A percentile compares a stretch with the other conserved stretches of the same genome.
These are phyloP conservation scores for Leccinum solheimii DNA, from an alignment of 1,284 basidiomycete genomes.

Conservation along the genomic window DNA sequence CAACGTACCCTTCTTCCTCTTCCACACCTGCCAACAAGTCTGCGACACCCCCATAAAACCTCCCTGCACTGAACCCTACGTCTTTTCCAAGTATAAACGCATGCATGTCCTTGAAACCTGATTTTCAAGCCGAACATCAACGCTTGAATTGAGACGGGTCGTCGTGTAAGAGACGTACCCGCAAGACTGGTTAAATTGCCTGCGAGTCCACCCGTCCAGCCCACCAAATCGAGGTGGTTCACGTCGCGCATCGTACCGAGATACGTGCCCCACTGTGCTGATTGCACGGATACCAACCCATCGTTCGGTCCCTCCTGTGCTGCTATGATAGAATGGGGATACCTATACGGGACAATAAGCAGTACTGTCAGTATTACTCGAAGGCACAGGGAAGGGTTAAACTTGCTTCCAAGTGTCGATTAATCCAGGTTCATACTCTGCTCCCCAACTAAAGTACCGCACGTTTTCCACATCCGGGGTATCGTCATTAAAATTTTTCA, in stretches of 20 bases:
- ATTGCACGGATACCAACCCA: slow-evolving; percentile 83
- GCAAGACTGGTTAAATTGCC: slow-evolving; percentile 65
- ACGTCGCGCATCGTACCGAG: slow-evolving; percentile 86
- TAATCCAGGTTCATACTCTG: slow-evolving; percentile 82
- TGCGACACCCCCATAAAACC: slow-evolving; percentile 83
- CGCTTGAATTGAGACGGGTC: background rate
- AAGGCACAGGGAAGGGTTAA: background rate
- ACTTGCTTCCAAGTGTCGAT: slow-evolving; percentile 84
- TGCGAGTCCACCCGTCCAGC: slow-evolving; percentile 70
- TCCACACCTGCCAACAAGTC: slow-evolving; percentile 73
- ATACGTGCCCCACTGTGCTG: slow-evolving; percentile 85
- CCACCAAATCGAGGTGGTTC: slow-evolving; percentile 91
- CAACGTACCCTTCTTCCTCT: slow-evolving; percentile 44
- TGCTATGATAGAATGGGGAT: slow-evolving; percentile 81
- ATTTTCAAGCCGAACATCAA: background rate
- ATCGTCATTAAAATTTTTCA: slow-evolving; percentile 85
- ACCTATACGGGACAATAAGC: slow-evolving; percentile 38
- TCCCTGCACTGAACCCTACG: slow-evolving; percentile 85
- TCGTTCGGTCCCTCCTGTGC: slow-evolving; percentile 93
- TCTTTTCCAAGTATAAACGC: slow-evolving; percentile 85
- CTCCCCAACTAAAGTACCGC: slow-evolving; percentile 93
- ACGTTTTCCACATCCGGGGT: slow-evolving; percentile 78
- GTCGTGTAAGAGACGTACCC: slow-evolving; percentile 6
- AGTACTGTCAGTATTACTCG: background rate
- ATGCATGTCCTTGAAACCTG: slow-evolving; percentile 47